phyloP scores from a whole-genome alignment of 768 basidiomycete species.

The Pisolithus orientalis region DNA sequence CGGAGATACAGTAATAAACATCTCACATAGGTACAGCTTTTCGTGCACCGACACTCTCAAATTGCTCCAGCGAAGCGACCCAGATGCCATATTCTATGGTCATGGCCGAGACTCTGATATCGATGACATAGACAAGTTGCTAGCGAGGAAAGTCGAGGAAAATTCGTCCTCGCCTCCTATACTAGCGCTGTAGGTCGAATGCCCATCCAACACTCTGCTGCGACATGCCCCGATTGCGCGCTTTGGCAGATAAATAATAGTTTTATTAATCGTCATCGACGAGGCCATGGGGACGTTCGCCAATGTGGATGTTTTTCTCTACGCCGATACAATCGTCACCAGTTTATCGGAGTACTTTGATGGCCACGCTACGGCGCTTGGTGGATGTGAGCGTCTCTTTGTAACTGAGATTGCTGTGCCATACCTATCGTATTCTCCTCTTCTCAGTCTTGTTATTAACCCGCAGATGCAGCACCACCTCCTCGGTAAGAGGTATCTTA shows the following conservation, averaged over 20 bases:
- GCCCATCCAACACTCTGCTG: slow-evolving; percentile 91
- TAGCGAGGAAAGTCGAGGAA: slow-evolving; percentile 38
- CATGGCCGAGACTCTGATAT: slow-evolving; percentile 72
- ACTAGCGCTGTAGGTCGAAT: slow-evolving; percentile 83
- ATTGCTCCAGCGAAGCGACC: slow-evolving; percentile 91
- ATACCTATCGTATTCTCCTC: not conserved
- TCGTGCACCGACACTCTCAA: slow-evolving; percentile 93
- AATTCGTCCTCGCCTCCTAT: slow-evolving; percentile 49
- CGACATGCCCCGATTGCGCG: slow-evolving; percentile 68
- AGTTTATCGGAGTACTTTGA: slow-evolving; percentile 94
- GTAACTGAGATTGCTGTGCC: not conserved
- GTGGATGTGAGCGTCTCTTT: slow-evolving; percentile 60
- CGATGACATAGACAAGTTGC: slow-evolving; percentile 60
- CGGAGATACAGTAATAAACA: too few relatives aligned
- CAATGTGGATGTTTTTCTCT: slow-evolving; percentile 85
- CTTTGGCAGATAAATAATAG: slow-evolving; percentile 79
- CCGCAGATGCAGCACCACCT: slow-evolving; percentile 67
- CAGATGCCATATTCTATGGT: slow-evolving; percentile 86
- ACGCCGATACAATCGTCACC: slow-evolving; percentile 84
- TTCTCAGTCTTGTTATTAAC: slow-evolving; percentile 75
- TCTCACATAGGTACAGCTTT: slow-evolving; percentile 48
- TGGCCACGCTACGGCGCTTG: slow-evolving; percentile 93
- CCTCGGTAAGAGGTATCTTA: slow-evolving; percentile 54
- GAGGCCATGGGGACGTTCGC: slow-evolving; percentile 90
- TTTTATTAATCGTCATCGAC: slow-evolving; percentile 82